A percentile compares a stretch with the other conserved stretches of the same genome.
Conservation (phyloP, 1,139 yeast genomes). For the Meyerozyma smithsonii region DNA sequence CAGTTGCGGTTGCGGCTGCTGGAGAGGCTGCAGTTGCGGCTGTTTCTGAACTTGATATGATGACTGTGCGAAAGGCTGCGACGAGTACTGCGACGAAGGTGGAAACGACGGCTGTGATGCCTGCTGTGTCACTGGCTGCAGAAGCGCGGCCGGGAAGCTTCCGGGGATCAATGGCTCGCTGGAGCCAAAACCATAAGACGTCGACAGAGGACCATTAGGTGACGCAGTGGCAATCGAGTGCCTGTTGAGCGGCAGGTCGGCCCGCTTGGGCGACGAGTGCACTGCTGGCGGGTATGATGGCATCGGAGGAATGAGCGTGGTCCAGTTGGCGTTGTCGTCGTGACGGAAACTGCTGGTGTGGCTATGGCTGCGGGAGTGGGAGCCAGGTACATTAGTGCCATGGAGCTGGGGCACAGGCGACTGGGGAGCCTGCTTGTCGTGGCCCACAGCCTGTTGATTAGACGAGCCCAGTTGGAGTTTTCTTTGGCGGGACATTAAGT, state of each 20-base stretch:
- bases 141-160: slow-evolving; percentile 2
- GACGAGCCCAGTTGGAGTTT: background rate
- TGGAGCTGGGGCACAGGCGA: background rate
- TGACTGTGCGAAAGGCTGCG: too few species aligned
- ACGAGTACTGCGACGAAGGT: too few species aligned
- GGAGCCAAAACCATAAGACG: slow-evolving; percentile 2
- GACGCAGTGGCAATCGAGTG: slow-evolving; percentile 14
- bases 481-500: background rate
- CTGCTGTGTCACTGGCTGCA: slow-evolving; percentile 3
- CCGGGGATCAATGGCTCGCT: slow-evolving; percentile 3
- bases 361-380: slow-evolving; percentile 9
- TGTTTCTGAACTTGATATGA: background rate
- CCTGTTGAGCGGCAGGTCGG: slow-evolving; percentile 7
- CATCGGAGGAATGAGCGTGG: slow-evolving; percentile 25
- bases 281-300: slow-evolving; percentile 15
- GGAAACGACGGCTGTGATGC: slow-evolving; percentile 1
- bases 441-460: background rate
- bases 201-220: slow-evolving; percentile 1
- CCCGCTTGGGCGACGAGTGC: slow-evolving; percentile 5
- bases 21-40: slow-evolving; percentile 3
- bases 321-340: slow-evolving; percentile 16
- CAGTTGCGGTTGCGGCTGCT: too few species aligned
- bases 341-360: slow-evolving; percentile 6
- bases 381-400: background rate
- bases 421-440: background rate